Evolutionary conservation across 1,139 yeast species (phyloP), one percentile per base, ranked within the genome.

Genomic region (Pneumocystis sp.): DNA sequence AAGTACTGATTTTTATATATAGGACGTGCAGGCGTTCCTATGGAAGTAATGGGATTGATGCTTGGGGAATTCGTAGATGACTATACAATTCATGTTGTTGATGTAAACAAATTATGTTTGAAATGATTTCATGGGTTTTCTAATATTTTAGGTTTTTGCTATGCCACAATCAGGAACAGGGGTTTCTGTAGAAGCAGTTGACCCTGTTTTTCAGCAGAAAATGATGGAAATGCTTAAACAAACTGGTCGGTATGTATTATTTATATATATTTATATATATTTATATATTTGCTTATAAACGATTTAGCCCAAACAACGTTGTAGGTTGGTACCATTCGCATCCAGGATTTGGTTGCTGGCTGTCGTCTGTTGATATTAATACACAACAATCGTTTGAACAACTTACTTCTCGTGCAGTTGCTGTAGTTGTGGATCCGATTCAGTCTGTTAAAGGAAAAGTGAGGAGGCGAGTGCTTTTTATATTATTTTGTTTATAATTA

Each of bases 21-120:
- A 21, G 44, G 69, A 57, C 71, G 97, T 73, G 97, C 98, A 0
- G 99, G 99, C 74, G 98, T 95, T 65, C 99, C 99, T 21, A 95
- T 95, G 99, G 99, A 95, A 79, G 99, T 95, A 63, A 95, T 95
- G 99, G 99, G 99, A 2, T 82, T 95, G 70, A 95, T 95, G 99
- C 83, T 95, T 71, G 99, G 99, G 64, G 97, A 93, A 72, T 91
- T 93, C 77, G 96, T 95, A 37, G 98, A 95, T 75, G 98, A 95
- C 69, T 93, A 88, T 77, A 95, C 98, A 0, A 95, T 95, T 62
- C 96, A 50, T 50, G 57, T 50, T 91, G 72, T 98, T 93, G 57
- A 90, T 89, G 69, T 98, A 50, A 31, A 31, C 34, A 31, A 50
- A 15, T 12, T 25, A 50, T 25, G 62, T 66, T 65, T 59, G 25